Percentiles rank a stretch among this genome's conserved stretches.
Conservation (phyloP, 306 rosid genomes). For the Quercus engelmannii region DNA sequence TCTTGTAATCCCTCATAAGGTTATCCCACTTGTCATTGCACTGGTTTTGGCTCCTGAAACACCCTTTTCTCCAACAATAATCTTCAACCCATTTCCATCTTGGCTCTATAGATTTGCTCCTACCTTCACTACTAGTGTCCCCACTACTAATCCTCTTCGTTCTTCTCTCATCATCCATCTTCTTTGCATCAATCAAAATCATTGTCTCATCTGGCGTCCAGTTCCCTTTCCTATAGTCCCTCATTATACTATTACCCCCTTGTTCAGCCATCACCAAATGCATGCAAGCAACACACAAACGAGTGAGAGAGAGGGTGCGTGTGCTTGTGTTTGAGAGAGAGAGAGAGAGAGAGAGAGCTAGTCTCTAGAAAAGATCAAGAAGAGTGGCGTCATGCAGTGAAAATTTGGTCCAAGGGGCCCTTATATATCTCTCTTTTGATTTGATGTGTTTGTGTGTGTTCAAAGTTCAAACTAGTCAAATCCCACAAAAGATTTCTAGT, state of each 20-base stretch:
- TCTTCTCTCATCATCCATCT: slow-evolving; percentile 49
- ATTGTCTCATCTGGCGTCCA: slow-evolving; percentile 49
- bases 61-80: slow-evolving; percentile 39
- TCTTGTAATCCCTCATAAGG: slow-evolving; percentile 55
- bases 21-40: slow-evolving; percentile 59
- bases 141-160: slow-evolving; percentile 21
- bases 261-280: slow-evolving; percentile 32
- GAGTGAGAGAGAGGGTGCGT: not conserved
- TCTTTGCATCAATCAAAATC: slow-evolving; percentile 49
- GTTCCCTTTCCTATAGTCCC: slow-evolving; percentile 50
- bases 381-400: not conserved
- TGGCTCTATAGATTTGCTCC: slow-evolving; percentile 36
- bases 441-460: slow-evolving; percentile 9
- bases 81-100: slow-evolving; percentile 58
- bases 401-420: not conserved
- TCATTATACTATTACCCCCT: slow-evolving; percentile 23
- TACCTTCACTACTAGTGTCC: not conserved
- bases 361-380: not conserved
- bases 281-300: slow-evolving; percentile 14
- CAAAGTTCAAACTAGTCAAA: slow-evolving; percentile 27
- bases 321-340: slow-evolving; percentile 7
- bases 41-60: slow-evolving; percentile 51
- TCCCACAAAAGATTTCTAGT: slow-evolving; percentile 14
- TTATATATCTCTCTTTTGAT: slow-evolving; percentile 1
- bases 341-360: not conserved